These are phyloP conservation scores for Arthrobotrys entomopaga DNA, from an alignment of 2,329 filamentous ascomycete species.

Conservation along the genomic window DNA sequence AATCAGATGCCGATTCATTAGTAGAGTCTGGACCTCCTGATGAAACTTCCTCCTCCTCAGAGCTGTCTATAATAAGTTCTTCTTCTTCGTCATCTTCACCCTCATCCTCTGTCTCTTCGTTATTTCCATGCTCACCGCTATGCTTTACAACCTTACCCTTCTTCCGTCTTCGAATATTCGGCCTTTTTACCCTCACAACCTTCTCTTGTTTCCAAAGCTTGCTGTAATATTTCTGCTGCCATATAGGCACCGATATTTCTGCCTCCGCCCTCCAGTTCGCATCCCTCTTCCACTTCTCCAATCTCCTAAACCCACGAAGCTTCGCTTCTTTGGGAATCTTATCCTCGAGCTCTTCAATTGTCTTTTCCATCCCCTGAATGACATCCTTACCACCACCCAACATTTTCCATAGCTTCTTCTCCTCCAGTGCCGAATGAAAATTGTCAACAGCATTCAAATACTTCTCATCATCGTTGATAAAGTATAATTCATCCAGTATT, in stretches of 20 bases:
- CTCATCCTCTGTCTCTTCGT: constrained; percentile 3
- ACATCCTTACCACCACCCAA: constrained; percentile 34
- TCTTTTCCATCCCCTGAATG: constrained; percentile 18
- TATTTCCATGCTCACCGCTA: neutral
- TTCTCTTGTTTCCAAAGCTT: constrained; percentile 37
- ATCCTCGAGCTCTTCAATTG: constrained; percentile 14
- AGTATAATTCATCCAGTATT: constrained; percentile 43
- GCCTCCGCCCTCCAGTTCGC: constrained; percentile 31
- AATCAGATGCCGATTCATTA: constrained; percentile 10
- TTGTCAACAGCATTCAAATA: constrained; percentile 48
- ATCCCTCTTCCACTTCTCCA: constrained; percentile 47
- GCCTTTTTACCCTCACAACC: constrained; percentile 21
- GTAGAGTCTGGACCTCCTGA: neutral
- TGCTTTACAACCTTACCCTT: constrained; percentile 2
- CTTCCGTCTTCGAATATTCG: neutral
- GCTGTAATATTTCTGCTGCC: constrained; percentile 43
- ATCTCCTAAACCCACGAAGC: constrained; percentile 18
- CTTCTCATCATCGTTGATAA: constrained; percentile 44
- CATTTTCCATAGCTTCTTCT: constrained; percentile 47
- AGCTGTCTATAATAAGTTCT: neutral
- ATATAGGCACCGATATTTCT: constrained; percentile 32
- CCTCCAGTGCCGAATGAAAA: constrained; percentile 31
- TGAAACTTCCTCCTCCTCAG: neutral
- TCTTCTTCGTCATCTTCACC: neutral
- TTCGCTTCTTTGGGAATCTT: constrained; percentile 37